phyloP scores from a whole-genome alignment of 805 yeast species.

The Cyberlindnera misumaiensis region DNA sequence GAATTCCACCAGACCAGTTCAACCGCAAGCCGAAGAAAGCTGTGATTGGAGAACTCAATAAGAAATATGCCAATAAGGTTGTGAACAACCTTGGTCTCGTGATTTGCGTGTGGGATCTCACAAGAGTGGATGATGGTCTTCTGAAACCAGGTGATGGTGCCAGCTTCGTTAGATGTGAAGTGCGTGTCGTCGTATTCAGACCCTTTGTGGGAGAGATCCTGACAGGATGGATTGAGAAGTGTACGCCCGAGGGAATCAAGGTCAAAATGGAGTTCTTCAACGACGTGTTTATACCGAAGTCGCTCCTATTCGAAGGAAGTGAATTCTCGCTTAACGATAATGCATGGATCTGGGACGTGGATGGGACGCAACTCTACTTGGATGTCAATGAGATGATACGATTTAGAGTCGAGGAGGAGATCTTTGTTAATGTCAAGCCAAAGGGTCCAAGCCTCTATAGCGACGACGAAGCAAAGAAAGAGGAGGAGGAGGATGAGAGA shows the following conservation, averaged over 20 bases:
- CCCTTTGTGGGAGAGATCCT: slow-evolving; percentile 93
- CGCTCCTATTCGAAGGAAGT: slow-evolving; percentile 73
- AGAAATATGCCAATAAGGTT: slow-evolving; percentile 80
- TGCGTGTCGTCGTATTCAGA: slow-evolving; percentile 76
- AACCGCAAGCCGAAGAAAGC: slow-evolving; percentile 65
- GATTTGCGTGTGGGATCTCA: slow-evolving; percentile 75
- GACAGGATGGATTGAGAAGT: slow-evolving; percentile 88
- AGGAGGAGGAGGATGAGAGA: slow-evolving; percentile 29
- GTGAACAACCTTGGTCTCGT: slow-evolving; percentile 81
- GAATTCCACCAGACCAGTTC: slow-evolving; percentile 84
- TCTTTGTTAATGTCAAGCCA: slow-evolving; percentile 80
- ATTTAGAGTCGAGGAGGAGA: slow-evolving; percentile 85
- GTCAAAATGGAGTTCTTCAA: slow-evolving; percentile 82
- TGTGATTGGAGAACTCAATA: slow-evolving; percentile 71
- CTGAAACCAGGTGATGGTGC: slow-evolving; percentile 95
- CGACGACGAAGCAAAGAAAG: slow-evolving; percentile 18
- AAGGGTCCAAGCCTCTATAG: slow-evolving; percentile 44
- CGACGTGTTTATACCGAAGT: slow-evolving; percentile 84
- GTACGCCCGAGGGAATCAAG: slow-evolving; percentile 81
- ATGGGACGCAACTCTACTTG: slow-evolving; percentile 68
- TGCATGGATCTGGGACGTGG: slow-evolving; percentile 92
- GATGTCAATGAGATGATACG: slow-evolving; percentile 90
- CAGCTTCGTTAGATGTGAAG: slow-evolving; percentile 64
- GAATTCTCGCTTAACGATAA: slow-evolving; percentile 64
- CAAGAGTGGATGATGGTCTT: slow-evolving; percentile 80